A percentile compares a stretch with the other conserved stretches of the same genome.
Conservation (phyloP, 2,329 filamentous ascomycete genomes). For the Fusarium heterosporum region DNA sequence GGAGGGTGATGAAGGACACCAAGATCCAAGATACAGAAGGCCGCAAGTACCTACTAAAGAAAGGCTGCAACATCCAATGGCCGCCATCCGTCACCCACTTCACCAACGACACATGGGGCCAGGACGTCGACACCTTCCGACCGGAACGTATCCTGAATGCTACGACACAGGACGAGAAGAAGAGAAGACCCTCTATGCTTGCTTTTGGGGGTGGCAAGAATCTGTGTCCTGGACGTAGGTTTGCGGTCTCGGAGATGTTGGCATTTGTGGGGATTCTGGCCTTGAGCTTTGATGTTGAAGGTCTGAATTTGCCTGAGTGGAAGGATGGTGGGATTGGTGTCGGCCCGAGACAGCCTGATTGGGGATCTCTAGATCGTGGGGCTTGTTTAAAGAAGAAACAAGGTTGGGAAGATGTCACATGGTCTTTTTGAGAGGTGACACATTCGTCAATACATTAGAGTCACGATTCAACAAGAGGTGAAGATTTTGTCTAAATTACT, state of each 20-base stretch:
- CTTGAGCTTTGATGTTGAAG: constrained; percentile 24
- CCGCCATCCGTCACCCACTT: constrained; percentile 39
- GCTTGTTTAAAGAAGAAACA: constrained; percentile 3
- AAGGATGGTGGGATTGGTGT: constrained; percentile 9
- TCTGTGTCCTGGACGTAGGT: constrained; percentile 50
- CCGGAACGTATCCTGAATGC: constrained; percentile 41
- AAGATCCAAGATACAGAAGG: constrained; percentile 42
- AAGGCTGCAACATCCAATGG: constrained; percentile 45
- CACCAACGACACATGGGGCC: constrained; percentile 37
- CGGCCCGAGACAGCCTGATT: constrained; percentile 10
- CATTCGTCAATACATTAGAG: too few relatives aligned
- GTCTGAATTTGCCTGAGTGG: constrained; percentile 24
- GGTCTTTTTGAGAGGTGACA: not conserved
- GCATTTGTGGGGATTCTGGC: constrained; percentile 19
- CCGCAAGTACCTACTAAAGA: constrained; percentile 43
- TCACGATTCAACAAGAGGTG: too few relatives aligned
- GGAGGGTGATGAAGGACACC: constrained; percentile 56
- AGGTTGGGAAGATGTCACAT: constrained; percentile 24
- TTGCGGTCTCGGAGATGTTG: constrained; percentile 47
- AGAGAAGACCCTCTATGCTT: constrained; percentile 40
- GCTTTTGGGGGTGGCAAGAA: constrained; percentile 51
- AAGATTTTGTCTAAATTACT: too few relatives aligned
- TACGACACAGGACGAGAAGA: constrained; percentile 37
- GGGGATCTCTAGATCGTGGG: not conserved
- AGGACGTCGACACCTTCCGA: constrained; percentile 31